phyloP scores from a whole-genome alignment of 1,139 yeast genomes.

The Candida labiduridarum region DNA sequence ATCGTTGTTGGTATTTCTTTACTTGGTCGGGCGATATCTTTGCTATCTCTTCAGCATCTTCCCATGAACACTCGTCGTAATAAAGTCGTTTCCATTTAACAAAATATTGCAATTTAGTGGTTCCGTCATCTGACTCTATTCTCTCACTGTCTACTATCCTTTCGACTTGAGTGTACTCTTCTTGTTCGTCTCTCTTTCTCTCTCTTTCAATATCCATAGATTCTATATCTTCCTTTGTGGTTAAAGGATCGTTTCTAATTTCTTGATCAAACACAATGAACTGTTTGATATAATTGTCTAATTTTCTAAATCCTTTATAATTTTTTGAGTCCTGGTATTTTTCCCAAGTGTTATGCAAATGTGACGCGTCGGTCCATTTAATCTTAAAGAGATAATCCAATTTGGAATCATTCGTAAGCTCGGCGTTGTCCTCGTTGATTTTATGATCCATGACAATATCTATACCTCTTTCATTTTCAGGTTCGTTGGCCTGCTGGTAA shows the following conservation, averaged over 20 bases:
- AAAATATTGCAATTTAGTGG: slow-evolving; percentile 71
- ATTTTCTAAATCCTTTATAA: slow-evolving; percentile 75
- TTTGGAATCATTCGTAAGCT: slow-evolving; percentile 55
- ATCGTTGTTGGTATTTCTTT: slow-evolving; percentile 76
- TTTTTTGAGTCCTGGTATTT: slow-evolving; percentile 57
- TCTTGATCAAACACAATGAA: slow-evolving; percentile 72
- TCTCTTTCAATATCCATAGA: slow-evolving; percentile 91
- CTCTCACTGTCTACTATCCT: slow-evolving; percentile 89
- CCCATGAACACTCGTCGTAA: slow-evolving; percentile 98
- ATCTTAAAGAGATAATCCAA: slow-evolving; percentile 64
- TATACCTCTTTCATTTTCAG: slow-evolving; percentile 46
- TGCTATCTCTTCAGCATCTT: slow-evolving; percentile 85
- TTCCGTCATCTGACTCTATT: slow-evolving; percentile 54
- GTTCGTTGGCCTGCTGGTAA: slow-evolving; percentile 37
- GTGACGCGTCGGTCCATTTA: slow-evolving; percentile 89
- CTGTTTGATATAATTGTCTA: slow-evolving; percentile 88
- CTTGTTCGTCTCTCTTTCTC: slow-evolving; percentile 78
- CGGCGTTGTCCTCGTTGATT: slow-evolving; percentile 37
- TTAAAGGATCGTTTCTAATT: slow-evolving; percentile 73
- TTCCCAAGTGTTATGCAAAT: slow-evolving; percentile 96
- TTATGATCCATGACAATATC: slow-evolving; percentile 60
- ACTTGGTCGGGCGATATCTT: slow-evolving; percentile 84
- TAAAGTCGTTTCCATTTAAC: slow-evolving; percentile 94
- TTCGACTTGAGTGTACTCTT: slow-evolving; percentile 84
- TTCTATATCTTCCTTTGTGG: slow-evolving; percentile 89